Conservation (phyloP, 768 basidiomycete species). For the Rhizopogon salebrosus region DNA sequence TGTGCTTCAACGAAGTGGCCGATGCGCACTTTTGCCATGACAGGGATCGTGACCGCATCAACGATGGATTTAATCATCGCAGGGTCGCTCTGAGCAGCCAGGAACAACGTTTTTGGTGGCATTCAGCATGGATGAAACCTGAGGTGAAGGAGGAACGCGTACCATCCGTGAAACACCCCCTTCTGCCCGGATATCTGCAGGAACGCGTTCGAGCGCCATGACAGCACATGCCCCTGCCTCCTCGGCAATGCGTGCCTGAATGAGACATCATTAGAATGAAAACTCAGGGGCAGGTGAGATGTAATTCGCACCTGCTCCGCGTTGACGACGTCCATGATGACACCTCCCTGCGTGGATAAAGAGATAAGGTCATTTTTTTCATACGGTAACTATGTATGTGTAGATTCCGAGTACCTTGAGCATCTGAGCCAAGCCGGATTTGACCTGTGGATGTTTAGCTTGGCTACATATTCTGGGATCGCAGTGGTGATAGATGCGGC, state of each 20-base stretch:
- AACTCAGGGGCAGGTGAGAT: slow-evolving; percentile 1
- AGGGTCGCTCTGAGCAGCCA: slow-evolving; percentile 69
- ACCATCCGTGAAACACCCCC: slow-evolving; percentile 98
- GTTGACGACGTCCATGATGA: slow-evolving; percentile 95
- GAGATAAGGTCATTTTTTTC: background rate
- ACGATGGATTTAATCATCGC: slow-evolving; percentile 96
- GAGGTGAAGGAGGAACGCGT: slow-evolving; percentile 18
- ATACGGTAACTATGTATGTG: slow-evolving; percentile 4
- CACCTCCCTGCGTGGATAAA: slow-evolving; percentile 53
- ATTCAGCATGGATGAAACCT: background rate
- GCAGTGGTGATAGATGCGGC: slow-evolving; percentile 10
- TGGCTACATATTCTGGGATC: background rate
- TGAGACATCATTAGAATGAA: slow-evolving; percentile 4
- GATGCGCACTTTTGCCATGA: slow-evolving; percentile 95
- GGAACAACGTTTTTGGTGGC: background rate
- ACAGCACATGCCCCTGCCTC: slow-evolving; percentile 97
- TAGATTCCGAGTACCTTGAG: slow-evolving; percentile 58
- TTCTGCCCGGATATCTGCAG: slow-evolving; percentile 86
- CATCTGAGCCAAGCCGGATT: slow-evolving; percentile 95
- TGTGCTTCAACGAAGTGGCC: slow-evolving; percentile 98
- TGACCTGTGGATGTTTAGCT: slow-evolving; percentile 50
- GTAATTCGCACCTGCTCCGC: slow-evolving; percentile 51
- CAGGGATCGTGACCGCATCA: slow-evolving; percentile 91
- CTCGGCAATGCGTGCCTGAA: slow-evolving; percentile 90
- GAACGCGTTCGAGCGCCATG: slow-evolving; percentile 94